phyloP scores from a whole-genome alignment of 2,329 filamentous ascomycete genomes.

The Ophiostoma tasmaniense region DNA sequence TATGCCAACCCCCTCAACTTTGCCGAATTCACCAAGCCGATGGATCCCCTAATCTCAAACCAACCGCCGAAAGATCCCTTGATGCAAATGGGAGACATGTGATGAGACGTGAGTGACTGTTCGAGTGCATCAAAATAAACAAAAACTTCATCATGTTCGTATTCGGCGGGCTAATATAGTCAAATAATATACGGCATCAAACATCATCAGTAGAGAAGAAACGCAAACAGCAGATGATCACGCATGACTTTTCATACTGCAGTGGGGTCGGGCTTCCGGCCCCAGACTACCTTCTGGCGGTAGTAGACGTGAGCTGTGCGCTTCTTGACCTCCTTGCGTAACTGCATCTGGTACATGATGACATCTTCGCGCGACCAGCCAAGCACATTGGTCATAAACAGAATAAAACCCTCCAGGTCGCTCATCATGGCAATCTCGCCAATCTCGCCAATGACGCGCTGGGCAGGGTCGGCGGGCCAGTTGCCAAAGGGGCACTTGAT shows the following conservation, averaged over 20 bases:
- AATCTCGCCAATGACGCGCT: conserved; percentile 24
- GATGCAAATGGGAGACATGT: background rate
- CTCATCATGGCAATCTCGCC: conserved; percentile 13
- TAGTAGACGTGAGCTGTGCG: conserved; percentile 17
- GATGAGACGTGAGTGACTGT: background rate
- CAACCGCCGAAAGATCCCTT: background rate
- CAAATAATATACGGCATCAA: background rate
- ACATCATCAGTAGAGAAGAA: background rate
- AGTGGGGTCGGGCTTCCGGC: conserved; percentile 17
- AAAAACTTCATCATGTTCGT: background rate
- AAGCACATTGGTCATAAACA: conserved; percentile 18
- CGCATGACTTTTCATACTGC: background rate
- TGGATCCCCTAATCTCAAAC: background rate
- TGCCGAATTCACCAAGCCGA: background rate
- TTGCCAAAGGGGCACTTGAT: conserved; percentile 33
- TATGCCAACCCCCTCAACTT: no score
- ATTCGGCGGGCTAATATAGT: background rate
- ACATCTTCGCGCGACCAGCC: conserved; percentile 21
- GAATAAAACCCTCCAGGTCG: conserved; percentile 20
- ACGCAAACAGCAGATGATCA: background rate
- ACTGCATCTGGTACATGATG: conserved; percentile 17
- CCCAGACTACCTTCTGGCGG: conserved; percentile 15
- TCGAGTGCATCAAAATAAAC: background rate
- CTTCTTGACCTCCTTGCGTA: conserved; percentile 18
- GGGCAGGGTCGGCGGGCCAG: conserved; percentile 29